Evolutionary conservation across 768 basidiomycete genomes (phyloP), one percentile per base, ranked within the genome.

Genomic region (Tylopilus balloui): DNA sequence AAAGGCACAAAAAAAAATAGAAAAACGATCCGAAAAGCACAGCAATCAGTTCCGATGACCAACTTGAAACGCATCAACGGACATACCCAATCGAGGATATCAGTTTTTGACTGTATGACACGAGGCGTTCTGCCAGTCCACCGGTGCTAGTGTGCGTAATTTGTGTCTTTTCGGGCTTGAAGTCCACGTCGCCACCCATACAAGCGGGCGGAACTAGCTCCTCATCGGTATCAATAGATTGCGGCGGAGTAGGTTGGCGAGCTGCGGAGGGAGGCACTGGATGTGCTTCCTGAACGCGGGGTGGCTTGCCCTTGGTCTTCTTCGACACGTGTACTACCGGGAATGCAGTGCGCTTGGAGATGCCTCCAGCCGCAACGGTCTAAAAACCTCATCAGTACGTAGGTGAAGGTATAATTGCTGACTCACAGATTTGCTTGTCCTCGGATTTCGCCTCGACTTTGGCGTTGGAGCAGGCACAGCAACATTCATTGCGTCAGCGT

Each of bases 31-130:
- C 52, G 43, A 44, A 57, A 67, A 55, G 62, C 51, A 67, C 65
- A 46, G 44, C n/a, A 51, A 62, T 69, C 42, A 66, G 53, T 42
- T 51, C 51, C 41, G 45, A 50, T 64, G 54, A 41, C 45, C 47
- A 54, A 48, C 42, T 45, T 49, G 54, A 50, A 47, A 56, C 51
- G 42, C 35, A 55, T 54, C 49, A 62, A 49, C 60, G 59, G 63
- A 73, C 78, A 47, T 65, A 78, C 77, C 71, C 64, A 55, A 72
- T 71, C 50, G 73, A 68, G 59, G 59, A 63, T 54, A 74, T 71
- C 51, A 78, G 48, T 47, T 69, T 70, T 62, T 79, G 71, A 48
- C 75, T 73, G 52, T 76, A 78, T 52, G 71, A 71, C 57, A 82
- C 63, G 54, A 81, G 71, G 57, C 73, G 69, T 52, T 69, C 72